Base-by-base conservation (phyloP, 139 green algal genomes). In the Closterium sp. region DNA sequence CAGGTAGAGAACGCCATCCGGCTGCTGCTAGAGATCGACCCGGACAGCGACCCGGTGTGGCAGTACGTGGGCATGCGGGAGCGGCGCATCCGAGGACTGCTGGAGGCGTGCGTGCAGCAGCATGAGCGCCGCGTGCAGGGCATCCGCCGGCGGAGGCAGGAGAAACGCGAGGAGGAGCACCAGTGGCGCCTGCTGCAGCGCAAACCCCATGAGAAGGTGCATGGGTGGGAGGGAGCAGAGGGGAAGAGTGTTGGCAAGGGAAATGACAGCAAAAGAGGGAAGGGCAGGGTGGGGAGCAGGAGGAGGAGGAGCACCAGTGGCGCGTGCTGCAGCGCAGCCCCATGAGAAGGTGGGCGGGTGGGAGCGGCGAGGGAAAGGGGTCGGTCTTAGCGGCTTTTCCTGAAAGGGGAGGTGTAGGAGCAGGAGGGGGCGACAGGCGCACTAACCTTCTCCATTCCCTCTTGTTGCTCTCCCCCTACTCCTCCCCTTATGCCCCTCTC, bases 21-120 rank as follows among this genome's bases (percentile, higher is more conserved):
- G 89, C 89, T 94, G 32, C 70, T 94, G 73, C 34, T 87, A 22
- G 90, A 94, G 70, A 28, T 94, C 22, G 92, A 94, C 31, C 92
- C 92, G 1, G 50, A 94, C 11, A 32, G 31, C 24, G 92, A 94
- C 62, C 92, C 92, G 32, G 24, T 94, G 4, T 94, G 92, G 92
- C 90, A 94, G 17, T 94, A 93, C 89, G 90, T 94, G 24, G 31
- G n/a, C 31, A 90, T 91, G 29, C 62, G 94, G 89, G 92, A 94
- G n/a, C 38, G 45, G 29, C 89, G 92, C 85, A 94, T 94, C 19
- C 32, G 92, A 45, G 89, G 89, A 6, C 34, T 93, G 84, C 79
- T 94, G 89, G 92, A 94, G 86, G 85, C 79, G 34, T 73, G 31
- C n/a, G 79, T 38, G 70, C 27, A 79, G 89, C 90, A 94, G 89